Evolutionary conservation across 257 asterid species (phyloP).

Genomic region (Agastache rugosa): DNA sequence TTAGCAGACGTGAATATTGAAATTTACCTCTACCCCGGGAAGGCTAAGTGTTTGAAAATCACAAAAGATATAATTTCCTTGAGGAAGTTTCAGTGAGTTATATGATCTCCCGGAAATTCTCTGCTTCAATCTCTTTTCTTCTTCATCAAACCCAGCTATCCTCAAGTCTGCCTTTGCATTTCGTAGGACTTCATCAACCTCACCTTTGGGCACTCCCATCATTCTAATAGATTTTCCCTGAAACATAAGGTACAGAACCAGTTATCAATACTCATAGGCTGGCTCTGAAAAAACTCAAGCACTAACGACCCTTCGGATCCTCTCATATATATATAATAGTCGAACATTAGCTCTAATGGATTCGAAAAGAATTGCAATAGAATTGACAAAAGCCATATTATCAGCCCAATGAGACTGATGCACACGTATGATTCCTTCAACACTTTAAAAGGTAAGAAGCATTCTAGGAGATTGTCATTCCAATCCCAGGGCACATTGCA

Average conservation of each 20-base stretch:
- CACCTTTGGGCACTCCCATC: conserved; percentile 87
- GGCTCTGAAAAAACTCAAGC: not conserved
- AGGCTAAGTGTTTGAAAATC: conserved; percentile 79
- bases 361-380: not conserved
- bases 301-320: not conserved
- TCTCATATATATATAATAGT: conserved; percentile 15
- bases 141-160: conserved; percentile 93
- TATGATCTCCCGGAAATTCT: conserved; percentile 48
- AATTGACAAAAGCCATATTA: not conserved
- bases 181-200: conserved; percentile 75
- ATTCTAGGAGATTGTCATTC: conserved; percentile 9
- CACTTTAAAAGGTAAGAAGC: not conserved
- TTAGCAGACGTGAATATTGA: conserved; percentile 2
- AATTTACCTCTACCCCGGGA: conserved; percentile 80
- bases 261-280: conserved; percentile 6
- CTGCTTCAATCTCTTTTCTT: conserved; percentile 73
- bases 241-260: conserved; percentile 31
- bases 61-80: conserved; percentile 76
- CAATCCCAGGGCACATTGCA: conserved; percentile 4
- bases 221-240: conserved; percentile 84
- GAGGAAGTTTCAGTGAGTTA: conserved; percentile 63
- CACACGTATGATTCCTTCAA: not conserved
- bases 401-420: conserved; percentile 4
- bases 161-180: conserved; percentile 69
- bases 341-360: not conserved